Evolutionary conservation across 805 yeast genomes (phyloP), one percentile per base, ranked within the genome.

Genomic region (Wickerhamomyces pijperi): DNA sequence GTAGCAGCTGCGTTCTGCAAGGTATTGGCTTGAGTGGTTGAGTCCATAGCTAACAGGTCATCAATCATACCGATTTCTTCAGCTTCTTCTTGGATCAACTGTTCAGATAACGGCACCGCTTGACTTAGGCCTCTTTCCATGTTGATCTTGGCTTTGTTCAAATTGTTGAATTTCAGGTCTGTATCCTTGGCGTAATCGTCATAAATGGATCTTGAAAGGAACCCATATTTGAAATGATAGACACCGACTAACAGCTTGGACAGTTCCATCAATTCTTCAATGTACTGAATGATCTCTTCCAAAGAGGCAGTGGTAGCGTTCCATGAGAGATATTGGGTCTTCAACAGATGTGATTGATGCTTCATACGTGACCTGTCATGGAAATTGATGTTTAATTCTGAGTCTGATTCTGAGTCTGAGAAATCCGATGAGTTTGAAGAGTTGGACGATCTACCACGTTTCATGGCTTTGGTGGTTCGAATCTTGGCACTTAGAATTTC

Each of bases 181-280:
- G 37, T 21, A 16, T 36, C 32, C 13, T 44, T 59, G 3, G 70
- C 68, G 58, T 68, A 66, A 34, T 61, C 65, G 17, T 60, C 60
- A 44, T 61, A 61, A 13, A 69, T 47, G 0, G 75, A 66, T 14
- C 76, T 60, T 35, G 74, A 66, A 40, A 71, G 49, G 45, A 71
- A 71, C 2, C 77, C 74, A 45, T 68, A 69, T 46, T 67, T 67
- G 48, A 71, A 71, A 46, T 64, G 68, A 41, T 65, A 61, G 11
- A 65, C 69, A 19, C 77, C 77, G 20, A 68, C 71, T 4, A 71
- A 47, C 3, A 64, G 46, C 41, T 64, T 67, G 0, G 67, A 57
- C 23, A 71, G 42, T 36, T 58, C 62, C 5, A 65, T 41, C 12
- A 72, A 50, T 44, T 68, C 74, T 43, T 72, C 76, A 20, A 67